Base-by-base conservation (phyloP, 495 filamentous ascomycete genomes). In the Astrothelium macrocarpum region DNA sequence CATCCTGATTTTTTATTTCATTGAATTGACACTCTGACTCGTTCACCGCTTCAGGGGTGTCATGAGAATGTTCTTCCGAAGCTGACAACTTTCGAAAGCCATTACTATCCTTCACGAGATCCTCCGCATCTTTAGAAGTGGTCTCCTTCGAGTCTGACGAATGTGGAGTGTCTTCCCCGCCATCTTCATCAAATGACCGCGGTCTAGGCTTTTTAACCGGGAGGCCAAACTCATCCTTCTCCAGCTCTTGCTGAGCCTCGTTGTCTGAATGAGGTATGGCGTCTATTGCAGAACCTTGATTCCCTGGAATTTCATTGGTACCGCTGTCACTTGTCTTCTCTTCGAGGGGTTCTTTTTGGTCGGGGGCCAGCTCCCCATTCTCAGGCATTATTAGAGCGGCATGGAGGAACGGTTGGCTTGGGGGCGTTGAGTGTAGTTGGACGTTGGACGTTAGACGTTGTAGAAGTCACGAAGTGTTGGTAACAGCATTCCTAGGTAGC, bases 201-300 rank as follows among this genome's bases (percentile, higher is more conserved):
- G 28, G 26, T 43, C 65, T 32, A 1, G 65, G 45, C 49, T 53
- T 59, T 45, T 43, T 62, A 28, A 70, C 62, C 2, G 67, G 67
- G 46, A 70, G 59, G 2, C 65, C 67, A 46, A 72, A 74, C 23
- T 75, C 73, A 53, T 75, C 72, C 26, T 62, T 67, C 26, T 63
- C 53, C n/a, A 34, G 53, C 64, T 63, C 62, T 29, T 59, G 32
- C 20, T 32, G 61, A 1, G 26, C 10, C 11, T 9, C 43, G 11
- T 25, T 32, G 1, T 18, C 34, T 3, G 4, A 4, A 10, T 23
- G 12, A 4, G 59, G 28, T 43, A 43, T n/a, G 16, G 34, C 59
- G 2, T 60, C 36, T 2, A 34, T 23, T 0, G 2, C 31, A 7
- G 59, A 34, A 36, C 12, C 31, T 9, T 36, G 32, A 20, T 32